phyloP scores from a whole-genome alignment of 208 protist species.

The Naegleria gruberi region DNA sequence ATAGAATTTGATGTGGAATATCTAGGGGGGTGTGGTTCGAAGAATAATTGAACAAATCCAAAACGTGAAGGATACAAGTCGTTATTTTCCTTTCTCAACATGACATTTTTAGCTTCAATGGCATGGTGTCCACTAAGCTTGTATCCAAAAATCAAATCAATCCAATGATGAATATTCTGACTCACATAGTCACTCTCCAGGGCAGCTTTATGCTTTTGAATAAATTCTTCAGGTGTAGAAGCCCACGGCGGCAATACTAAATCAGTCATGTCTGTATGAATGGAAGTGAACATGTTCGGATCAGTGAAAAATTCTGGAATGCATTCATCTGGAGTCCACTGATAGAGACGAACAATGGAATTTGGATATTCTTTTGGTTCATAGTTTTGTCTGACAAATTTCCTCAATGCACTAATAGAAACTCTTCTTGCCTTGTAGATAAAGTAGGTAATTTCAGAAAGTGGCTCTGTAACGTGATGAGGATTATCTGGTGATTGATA shows the following conservation, averaged over 20 bases:
- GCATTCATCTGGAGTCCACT: conserved; percentile 53
- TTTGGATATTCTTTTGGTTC: conserved; percentile 49
- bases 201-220: conserved; percentile 79
- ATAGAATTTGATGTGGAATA: background rate
- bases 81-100: background rate
- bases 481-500: background rate
- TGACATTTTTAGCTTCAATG: conserved; percentile 81
- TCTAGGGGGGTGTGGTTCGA: background rate
- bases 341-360: conserved; percentile 42
- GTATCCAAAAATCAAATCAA: conserved; percentile 97
- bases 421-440: conserved; percentile 14
- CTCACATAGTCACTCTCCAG: conserved; percentile 94
- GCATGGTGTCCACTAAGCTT: conserved; percentile 91
- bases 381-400: background rate
- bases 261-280: conserved; percentile 44
- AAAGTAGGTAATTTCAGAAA: conserved; percentile 8
- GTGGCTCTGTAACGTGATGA: conserved; percentile 16
- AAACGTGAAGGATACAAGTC: background rate
- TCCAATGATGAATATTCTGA: conserved; percentile 90
- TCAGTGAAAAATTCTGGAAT: conserved; percentile 53
- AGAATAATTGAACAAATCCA: conserved; percentile 15
- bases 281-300: conserved; percentile 41
- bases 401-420: background rate
- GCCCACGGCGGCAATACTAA: conserved; percentile 39
- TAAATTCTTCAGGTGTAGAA: conserved; percentile 68